Conservation (phyloP, 192 early-diverging fungal genomes). For the Coemansia reversa region DNA sequence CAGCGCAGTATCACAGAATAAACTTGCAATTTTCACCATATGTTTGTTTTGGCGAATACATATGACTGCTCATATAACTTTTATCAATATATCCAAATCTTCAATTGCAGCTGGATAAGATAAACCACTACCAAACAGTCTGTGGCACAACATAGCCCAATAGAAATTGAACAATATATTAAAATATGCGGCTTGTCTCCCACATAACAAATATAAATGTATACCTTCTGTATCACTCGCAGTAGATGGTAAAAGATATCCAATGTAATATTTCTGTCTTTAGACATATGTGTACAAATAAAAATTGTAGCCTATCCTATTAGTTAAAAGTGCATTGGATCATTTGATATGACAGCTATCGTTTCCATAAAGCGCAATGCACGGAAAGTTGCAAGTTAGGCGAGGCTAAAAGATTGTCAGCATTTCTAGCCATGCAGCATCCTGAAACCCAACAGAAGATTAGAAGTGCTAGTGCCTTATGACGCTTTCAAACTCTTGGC, state of each 20-base stretch:
- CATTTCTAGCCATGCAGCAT: conserved; percentile 73
- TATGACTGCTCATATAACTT: conserved; percentile 36
- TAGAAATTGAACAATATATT: conserved; percentile 38
- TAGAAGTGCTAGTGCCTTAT: conserved; percentile 82
- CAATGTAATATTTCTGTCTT: conserved; percentile 31
- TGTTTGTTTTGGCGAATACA: no score
- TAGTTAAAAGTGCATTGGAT: not conserved
- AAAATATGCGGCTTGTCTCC: conserved; percentile 8
- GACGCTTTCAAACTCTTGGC: conserved; percentile 76
- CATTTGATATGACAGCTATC: not conserved
- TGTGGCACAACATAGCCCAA: conserved; percentile 20
- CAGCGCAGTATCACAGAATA: no score
- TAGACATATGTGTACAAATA: not conserved
- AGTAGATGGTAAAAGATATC: conserved; percentile 14
- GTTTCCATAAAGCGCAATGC: no score
- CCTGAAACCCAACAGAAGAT: conserved; percentile 67
- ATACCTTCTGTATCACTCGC: conserved; percentile 2
- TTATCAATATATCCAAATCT: conserved; percentile 31
- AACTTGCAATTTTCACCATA: no score
- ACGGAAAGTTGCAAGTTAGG: conserved; percentile 47
- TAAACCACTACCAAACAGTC: conserved; percentile 16
- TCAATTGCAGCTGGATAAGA: conserved; percentile 9
- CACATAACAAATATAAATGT: conserved; percentile 34
- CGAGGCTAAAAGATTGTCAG: conserved; percentile 77
- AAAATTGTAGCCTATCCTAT: conserved; percentile 26